Conservation (phyloP, 257 asterid species). For the Lantana camara region DNA sequence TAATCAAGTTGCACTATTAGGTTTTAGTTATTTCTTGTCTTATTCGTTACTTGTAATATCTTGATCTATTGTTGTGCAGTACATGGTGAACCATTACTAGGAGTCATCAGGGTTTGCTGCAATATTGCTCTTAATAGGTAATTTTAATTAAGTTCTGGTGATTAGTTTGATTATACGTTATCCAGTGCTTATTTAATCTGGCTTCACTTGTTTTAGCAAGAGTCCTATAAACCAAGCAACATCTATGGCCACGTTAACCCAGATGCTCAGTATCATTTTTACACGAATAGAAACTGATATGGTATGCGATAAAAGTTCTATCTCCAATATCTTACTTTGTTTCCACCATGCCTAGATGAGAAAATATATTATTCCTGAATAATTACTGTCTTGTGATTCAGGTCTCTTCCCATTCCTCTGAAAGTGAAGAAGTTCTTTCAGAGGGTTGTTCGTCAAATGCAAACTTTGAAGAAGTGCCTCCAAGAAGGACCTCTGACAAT, state of each 20-base stretch:
- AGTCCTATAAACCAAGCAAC: slow-evolving; percentile 98
- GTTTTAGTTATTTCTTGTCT: slow-evolving; percentile 9
- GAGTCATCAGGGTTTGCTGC: slow-evolving; percentile 86
- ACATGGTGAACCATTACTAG: slow-evolving; percentile 90
- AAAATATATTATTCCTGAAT: slow-evolving; percentile 17
- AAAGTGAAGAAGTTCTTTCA: slow-evolving; percentile 50
- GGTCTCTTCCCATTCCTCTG: slow-evolving; percentile 56
- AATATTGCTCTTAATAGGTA: slow-evolving; percentile 97
- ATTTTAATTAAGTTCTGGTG: slow-evolving; percentile 24
- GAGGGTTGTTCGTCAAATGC: slow-evolving; percentile 42
- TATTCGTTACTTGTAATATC: slow-evolving; percentile 21
- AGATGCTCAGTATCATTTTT: slow-evolving; percentile 83
- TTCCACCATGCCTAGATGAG: slow-evolving; percentile 18
- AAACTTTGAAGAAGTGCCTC: slow-evolving; percentile 43
- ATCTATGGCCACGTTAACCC: slow-evolving; percentile 91
- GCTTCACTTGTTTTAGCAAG: slow-evolving; percentile 73
- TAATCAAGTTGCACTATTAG: slow-evolving; percentile 5
- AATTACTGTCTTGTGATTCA: slow-evolving; percentile 38
- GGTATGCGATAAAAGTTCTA: slow-evolving; percentile 46
- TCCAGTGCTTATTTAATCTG: slow-evolving; percentile 38
- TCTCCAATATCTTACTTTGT: slow-evolving; percentile 18
- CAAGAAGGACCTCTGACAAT: slow-evolving; percentile 42
- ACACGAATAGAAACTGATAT: slow-evolving; percentile 79
- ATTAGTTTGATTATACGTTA: slow-evolving; percentile 23
- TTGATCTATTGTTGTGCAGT: slow-evolving; percentile 56